These are phyloP conservation scores for Aspergillus sclerotialis DNA, from an alignment of 2,329 filamentous ascomycete species.

Conservation along the genomic window DNA sequence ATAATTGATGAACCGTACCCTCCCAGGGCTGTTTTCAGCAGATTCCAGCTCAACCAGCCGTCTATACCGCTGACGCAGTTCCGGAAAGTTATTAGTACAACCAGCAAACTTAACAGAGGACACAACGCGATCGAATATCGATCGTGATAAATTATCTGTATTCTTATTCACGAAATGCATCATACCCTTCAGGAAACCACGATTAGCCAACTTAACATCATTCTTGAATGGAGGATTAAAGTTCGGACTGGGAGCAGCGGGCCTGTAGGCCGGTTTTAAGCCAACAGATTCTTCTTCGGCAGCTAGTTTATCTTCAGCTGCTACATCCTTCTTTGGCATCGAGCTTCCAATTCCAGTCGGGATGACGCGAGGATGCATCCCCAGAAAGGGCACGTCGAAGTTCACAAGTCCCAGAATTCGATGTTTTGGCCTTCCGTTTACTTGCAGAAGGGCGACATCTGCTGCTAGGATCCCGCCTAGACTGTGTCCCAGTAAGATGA, in stretches of 20 bases:
- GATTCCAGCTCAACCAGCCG: slow-evolving; percentile 66
- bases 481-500: slow-evolving; percentile 78
- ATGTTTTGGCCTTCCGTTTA: slow-evolving; percentile 45
- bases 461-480: slow-evolving; percentile 81
- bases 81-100: slow-evolving; percentile 68
- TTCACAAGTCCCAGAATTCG: slow-evolving; percentile 72
- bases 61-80: slow-evolving; percentile 63
- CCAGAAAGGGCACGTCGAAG: slow-evolving; percentile 79
- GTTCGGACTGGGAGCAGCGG: slow-evolving; percentile 44
- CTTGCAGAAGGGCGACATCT: slow-evolving; percentile 62
- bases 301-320: slow-evolving; percentile 11
- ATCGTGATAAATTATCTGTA: slow-evolving; percentile 61
- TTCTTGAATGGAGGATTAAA: slow-evolving; percentile 73
- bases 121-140: slow-evolving; percentile 65
- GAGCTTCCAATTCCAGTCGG: slow-evolving; percentile 74
- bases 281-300: slow-evolving; percentile 13
- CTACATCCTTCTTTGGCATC: slow-evolving; percentile 41
- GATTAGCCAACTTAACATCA: slow-evolving; percentile 61
- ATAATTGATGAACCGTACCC: slow-evolving; percentile 75
- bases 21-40: slow-evolving; percentile 43
- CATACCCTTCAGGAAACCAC: slow-evolving; percentile 57
- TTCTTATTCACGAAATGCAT: slow-evolving; percentile 79
- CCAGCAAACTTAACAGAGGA: slow-evolving; percentile 80
- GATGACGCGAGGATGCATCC: slow-evolving; percentile 82
- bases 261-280: slow-evolving; percentile 11